Conservation (phyloP, 345 rosid species). For the Salix suchowensis region DNA sequence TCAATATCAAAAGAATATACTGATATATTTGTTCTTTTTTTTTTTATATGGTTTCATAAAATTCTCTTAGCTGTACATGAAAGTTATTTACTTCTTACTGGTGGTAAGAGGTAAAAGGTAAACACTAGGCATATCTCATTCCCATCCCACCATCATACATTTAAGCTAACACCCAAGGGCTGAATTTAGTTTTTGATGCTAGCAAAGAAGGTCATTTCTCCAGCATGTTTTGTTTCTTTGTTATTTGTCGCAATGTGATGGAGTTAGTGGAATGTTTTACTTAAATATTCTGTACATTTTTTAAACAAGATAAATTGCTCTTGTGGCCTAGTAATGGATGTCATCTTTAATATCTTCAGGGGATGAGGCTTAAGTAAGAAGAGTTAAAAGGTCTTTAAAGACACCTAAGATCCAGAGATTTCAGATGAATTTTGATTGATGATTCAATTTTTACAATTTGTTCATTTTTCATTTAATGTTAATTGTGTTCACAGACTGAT, state of each 20-base stretch:
- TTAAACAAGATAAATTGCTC: background rate
- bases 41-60: background rate
- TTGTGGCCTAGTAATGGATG: background rate
- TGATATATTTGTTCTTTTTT: background rate
- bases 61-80: background rate
- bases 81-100: background rate
- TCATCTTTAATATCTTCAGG: background rate
- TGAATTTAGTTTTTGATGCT: background rate
- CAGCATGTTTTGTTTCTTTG: background rate
- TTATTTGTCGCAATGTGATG: background rate
- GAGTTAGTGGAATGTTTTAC: background rate
- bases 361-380: background rate
- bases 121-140: background rate
- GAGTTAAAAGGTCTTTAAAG: background rate
- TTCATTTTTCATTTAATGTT: conserved; percentile 1
- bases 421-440: background rate
- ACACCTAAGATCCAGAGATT: background rate
- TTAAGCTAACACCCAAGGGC: background rate
- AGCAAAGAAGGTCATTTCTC: background rate
- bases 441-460: background rate
- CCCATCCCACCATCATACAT: background rate
- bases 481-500: conserved; percentile 4
- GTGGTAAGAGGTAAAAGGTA: background rate
- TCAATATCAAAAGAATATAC: background rate
- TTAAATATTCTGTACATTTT: background rate